Base-by-base conservation (phyloP, 225 moss, liverwort and hornwort genomes). In the Takakia lepidozioides region DNA sequence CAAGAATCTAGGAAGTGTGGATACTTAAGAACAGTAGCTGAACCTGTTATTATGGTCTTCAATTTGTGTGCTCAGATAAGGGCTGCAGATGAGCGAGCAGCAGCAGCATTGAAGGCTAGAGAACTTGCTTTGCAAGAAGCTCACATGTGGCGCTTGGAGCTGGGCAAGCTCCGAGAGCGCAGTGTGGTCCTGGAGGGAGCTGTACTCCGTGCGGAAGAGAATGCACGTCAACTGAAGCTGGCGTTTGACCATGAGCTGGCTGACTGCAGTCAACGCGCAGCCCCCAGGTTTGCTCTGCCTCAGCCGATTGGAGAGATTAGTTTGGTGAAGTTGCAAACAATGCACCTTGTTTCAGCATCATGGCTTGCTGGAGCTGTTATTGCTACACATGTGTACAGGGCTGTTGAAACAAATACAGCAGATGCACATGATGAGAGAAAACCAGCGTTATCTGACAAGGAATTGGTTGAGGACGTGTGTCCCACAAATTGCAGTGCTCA, bases 101-200 rank as follows among this genome's bases (percentile, higher is more conserved):
- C 56, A 30, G 57, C 69, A 24, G 71, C 77, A 44, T 48, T 72
- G 39, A 87, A 77, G 74, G 48, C 67, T 27, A 76, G 69, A 68
- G 83, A 87, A 46, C 61, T 60, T 49, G 83, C 83, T 47, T 54
- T 79, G 42, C 76, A 76, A 56, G 87, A 83, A 57, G 87, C 87
- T 25, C 76, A 87, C 48, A 66, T 73, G 52, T 83, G 80, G 72
- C 80, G 74, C 30, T 65, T 80, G 48, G 80, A 87, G 59, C 80
- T 87, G 21, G 83, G 80, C 11, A 87, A 87, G 56, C 64, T 74
- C 5, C 67, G 77, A 43, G 87, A 83, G 44, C 71, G 74, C 46
- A 70, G 80, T 63, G 71, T 83, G 26, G 64, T 83, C 53, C 64
- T 87, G 76, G 80, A 83, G 62, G 83, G 53, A 36, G 83, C 83